These are phyloP conservation scores for Salicornia ramosissima DNA, from an alignment of 148 eudicot genomes.

Conservation along the genomic window DNA sequence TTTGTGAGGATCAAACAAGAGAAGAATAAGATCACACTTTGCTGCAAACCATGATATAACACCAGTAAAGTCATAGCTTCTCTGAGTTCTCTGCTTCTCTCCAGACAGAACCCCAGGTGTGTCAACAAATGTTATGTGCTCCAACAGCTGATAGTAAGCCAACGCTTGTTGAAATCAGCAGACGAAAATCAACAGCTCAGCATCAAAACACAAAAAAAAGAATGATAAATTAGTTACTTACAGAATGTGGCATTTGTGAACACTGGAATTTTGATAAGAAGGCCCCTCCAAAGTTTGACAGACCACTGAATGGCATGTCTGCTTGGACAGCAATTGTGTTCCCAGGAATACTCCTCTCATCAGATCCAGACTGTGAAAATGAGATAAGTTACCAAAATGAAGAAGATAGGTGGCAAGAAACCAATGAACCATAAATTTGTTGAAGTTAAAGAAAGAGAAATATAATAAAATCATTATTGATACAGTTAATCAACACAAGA, in stretches of 20 bases:
- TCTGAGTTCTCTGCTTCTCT: conserved; percentile 84
- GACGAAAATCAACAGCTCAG: neutral
- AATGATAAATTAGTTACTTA: conserved; percentile 27
- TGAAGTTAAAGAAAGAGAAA: no score
- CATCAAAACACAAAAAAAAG: neutral
- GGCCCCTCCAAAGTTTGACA: conserved; percentile 74
- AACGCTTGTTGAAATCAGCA: conserved; percentile 4
- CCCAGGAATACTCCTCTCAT: conserved; percentile 91
- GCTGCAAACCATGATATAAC: conserved; percentile 96
- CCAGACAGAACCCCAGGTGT: conserved; percentile 97
- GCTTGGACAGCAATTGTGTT: conserved; percentile 89
- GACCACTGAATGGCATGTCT: conserved; percentile 76
- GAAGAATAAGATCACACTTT: conserved; percentile 82
- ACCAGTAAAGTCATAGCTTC: conserved; percentile 94
- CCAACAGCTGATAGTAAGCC: conserved; percentile 47
- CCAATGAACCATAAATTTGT: neutral
- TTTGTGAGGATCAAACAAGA: conserved; percentile 86
- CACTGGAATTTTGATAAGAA: conserved; percentile 91
- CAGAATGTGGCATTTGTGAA: conserved; percentile 93
- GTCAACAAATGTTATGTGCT: conserved; percentile 86
- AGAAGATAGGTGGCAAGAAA: neutral
- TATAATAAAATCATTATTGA: no score
- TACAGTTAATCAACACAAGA: no score
- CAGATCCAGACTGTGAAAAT: conserved; percentile 65
- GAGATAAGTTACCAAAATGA: neutral